Evolutionary conservation across 345 rosid genomes (phyloP), one percentile per base, ranked within the genome.

Genomic region (Eucalyptus paniculata): DNA sequence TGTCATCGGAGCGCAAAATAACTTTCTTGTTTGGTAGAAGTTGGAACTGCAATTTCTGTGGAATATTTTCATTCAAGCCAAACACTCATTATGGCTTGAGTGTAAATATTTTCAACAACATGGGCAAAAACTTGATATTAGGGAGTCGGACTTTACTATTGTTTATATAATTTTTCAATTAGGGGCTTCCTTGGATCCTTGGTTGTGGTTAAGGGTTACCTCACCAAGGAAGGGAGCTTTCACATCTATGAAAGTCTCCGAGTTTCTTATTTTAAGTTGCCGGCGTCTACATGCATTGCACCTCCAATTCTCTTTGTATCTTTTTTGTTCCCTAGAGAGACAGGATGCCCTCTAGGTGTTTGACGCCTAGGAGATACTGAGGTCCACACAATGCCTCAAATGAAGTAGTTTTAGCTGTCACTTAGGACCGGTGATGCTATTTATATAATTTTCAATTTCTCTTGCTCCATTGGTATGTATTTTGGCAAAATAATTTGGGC

Each of bases 201-300:
- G 62, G 30, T 24, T 11, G 14, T 24, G 30, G 30, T 24, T 24
- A 24, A 56, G 14, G 14, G 13, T 56, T 56, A 56, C 62, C 62
- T 23, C 30, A 56, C 13, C 6, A 23, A 24, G 6, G 62, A 56
- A 56, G 28, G 13, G 30, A 24, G 62, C 13, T 56, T 56, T 10
- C 30, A 0, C 62, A 23, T 24, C 6, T 24, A 23, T 0, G 30
- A 26, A 24, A 26, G 62, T 26, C 62, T 56, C 1, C 1, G 6
- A 6, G 0, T 56, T 56, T 23, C 30, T 56, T 24, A 56, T 56
- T 56, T 56, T 56, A 23, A 56, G 30, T 0, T 9, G 30, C 13
- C 3, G 9, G 30, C 30, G 5, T 56, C 6, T 10, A 56, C 62
- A 56, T 23, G 62, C 30, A 2, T 11, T 23, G 30, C 30, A 24